Base-by-base conservation (phyloP, 2,329 filamentous ascomycete genomes). In the Didymella keratinophila region DNA sequence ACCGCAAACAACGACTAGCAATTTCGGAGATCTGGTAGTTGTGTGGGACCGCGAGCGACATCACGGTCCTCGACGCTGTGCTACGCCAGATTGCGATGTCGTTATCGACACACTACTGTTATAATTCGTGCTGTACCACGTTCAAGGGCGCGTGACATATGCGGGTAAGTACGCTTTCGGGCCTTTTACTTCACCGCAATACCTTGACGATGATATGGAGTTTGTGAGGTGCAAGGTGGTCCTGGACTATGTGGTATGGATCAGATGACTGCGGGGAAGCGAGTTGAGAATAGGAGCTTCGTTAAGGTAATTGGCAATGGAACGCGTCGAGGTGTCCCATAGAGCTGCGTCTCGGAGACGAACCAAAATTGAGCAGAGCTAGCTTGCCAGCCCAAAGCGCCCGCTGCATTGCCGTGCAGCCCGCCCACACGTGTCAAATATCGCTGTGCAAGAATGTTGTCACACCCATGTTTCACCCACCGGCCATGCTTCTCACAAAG, bases 61-160 rank as follows among this genome's bases (percentile, higher is more conserved):
- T 34, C 39, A 18, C 20, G 10, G 10, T 27, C 5, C 30, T 30
- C 18, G 25, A 44, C 20, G 52, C 32, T 32, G 52, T 45, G n/a
- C 21, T 16, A 41, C 37, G n/a, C 12, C 16, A 8, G 41, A 18
- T 8, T 28, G 12, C 18, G 9, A 34, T 32, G 25, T 9, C 42
- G 23, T 30, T 55, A 27, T 50, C 32, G 39, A 25, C n/a, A n/a
- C 21, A 23, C 14, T 28, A 39, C 23, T 34, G 18, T 25, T 9
- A 27, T 42, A 12, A 30, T 23, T 16, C 6, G 47, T 41, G 47
- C 16, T 21, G 42, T 56, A 34, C 3, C 14, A 42, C 41, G n/a
- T 7, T n/a, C 3, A n/a, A 3, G n/a, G 3, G 34, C 48, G 47
- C 54, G 34, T 57, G 47, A 47, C 36, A 52, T 16, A 4, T 47